Evolutionary conservation across 257 asterid genomes (phyloP).

Genomic region (Prunella vulgaris): DNA sequence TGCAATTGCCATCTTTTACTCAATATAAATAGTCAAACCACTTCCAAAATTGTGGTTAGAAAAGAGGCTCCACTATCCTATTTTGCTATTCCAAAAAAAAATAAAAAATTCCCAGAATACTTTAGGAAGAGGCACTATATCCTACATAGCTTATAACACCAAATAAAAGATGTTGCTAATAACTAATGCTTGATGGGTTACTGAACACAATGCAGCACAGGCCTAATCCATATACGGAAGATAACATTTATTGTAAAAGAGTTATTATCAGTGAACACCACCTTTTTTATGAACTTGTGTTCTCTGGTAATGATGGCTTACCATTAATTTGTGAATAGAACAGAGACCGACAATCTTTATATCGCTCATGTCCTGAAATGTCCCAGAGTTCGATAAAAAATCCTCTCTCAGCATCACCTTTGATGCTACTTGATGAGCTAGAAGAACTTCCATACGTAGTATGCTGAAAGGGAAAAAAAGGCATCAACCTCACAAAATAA

Average conservation of each 20-base stretch:
- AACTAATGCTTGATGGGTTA: neutral
- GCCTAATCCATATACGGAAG: too few relatives aligned
- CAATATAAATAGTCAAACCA: neutral
- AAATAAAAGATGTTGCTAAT: neutral
- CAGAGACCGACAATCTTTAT: slow-evolving; percentile 84
- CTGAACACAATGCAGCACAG: too few relatives aligned
- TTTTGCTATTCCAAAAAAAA: neutral
- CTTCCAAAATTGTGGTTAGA: neutral
- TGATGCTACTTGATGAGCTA: slow-evolving; percentile 69
- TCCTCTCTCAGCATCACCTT: slow-evolving; percentile 64
- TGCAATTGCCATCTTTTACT: neutral
- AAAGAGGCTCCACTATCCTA: neutral
- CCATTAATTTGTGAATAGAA: slow-evolving; percentile 96
- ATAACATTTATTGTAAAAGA: neutral
- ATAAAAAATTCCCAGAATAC: neutral
- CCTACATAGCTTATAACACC: neutral
- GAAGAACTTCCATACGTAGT: slow-evolving; percentile 66
- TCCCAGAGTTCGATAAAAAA: slow-evolving; percentile 97
- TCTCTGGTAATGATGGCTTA: slow-evolving; percentile 24
- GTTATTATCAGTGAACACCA: neutral
- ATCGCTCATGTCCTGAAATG: slow-evolving; percentile 92
- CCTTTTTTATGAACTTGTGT: neutral
- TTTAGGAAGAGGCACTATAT: neutral
- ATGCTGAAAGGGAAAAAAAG: slow-evolving; percentile 47
- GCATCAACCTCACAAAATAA: slow-evolving; percentile 4